Conservation (phyloP, 441 rosid genomes). For the Jatropha podagrica region DNA sequence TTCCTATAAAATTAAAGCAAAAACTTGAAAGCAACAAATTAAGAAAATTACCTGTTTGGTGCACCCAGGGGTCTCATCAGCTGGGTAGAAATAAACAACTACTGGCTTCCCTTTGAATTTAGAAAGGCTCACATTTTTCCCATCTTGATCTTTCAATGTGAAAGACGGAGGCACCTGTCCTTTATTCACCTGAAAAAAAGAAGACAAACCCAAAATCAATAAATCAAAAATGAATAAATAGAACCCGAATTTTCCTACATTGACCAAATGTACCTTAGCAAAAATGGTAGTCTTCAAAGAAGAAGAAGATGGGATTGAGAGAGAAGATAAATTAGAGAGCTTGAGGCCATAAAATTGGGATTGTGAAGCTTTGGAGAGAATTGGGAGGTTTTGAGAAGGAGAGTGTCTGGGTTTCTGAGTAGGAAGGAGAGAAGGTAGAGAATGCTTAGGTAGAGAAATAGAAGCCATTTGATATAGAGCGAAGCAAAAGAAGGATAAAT, state of each 20-base stretch:
- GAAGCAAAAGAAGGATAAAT: not conserved
- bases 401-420: slow-evolving; percentile 36
- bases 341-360: slow-evolving; percentile 68
- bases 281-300: slow-evolving; percentile 41
- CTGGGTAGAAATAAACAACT: slow-evolving; percentile 91
- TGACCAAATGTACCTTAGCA: slow-evolving; percentile 78
- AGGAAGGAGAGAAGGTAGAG: slow-evolving; percentile 41
- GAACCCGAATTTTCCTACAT: not conserved
- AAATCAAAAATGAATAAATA: slow-evolving; percentile 9
- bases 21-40: not conserved
- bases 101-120: slow-evolving; percentile 93
- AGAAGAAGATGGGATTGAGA: slow-evolving; percentile 38
- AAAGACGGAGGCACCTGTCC: slow-evolving; percentile 73
- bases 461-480: slow-evolving; percentile 43
- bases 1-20: not conserved
- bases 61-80: slow-evolving; percentile 95
- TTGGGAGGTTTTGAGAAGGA: slow-evolving; percentile 31
- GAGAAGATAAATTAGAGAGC: slow-evolving; percentile 43
- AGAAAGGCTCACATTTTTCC: slow-evolving; percentile 64
- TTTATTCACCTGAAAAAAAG: slow-evolving; percentile 58
- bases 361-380: slow-evolving; percentile 47
- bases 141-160: slow-evolving; percentile 86
- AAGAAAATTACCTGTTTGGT: slow-evolving; percentile 73
- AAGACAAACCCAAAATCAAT: slow-evolving; percentile 12
- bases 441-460: slow-evolving; percentile 46